These are phyloP conservation scores for Leonotis leonurus DNA, from an alignment of 257 asterid genomes.

Conservation along the genomic window DNA sequence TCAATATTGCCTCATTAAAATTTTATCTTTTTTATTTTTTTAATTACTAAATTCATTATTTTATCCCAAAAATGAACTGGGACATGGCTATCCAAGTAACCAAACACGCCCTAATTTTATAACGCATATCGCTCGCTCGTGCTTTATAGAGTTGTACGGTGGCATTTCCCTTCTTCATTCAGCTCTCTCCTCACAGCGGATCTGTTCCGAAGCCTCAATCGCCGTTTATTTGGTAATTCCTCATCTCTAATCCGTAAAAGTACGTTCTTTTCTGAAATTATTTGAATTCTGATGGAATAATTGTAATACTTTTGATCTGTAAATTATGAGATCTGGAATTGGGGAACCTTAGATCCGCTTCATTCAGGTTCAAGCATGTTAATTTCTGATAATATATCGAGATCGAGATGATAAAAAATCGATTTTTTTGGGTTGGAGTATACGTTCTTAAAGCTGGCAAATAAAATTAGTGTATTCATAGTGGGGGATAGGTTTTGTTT, in stretches of 20 bases:
- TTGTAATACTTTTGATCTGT: neutral
- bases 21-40: too few relatives aligned
- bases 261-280: neutral
- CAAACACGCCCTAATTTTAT: conserved; percentile 16
- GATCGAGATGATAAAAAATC: conserved; percentile 2
- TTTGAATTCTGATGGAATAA: neutral
- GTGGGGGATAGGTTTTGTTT: neutral
- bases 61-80: neutral
- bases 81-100: neutral
- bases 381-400: neutral
- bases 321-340: conserved; percentile 29
- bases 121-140: neutral
- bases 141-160: conserved; percentile 12
- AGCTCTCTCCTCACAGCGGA: conserved; percentile 13
- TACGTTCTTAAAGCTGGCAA: neutral
- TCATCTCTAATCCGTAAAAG: neutral
- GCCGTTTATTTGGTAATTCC: conserved; percentile 17
- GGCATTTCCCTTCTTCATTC: conserved; percentile 13
- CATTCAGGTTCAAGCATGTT: neutral
- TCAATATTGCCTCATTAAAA: too few relatives aligned
- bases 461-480: conserved; percentile 5
- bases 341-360: conserved; percentile 25
- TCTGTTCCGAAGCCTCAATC: conserved; percentile 18
- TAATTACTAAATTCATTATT: too few relatives aligned
- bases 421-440: neutral